These are phyloP conservation scores for Diaporthe velutina DNA, from an alignment of 2,329 filamentous ascomycete species.

Conservation along the genomic window DNA sequence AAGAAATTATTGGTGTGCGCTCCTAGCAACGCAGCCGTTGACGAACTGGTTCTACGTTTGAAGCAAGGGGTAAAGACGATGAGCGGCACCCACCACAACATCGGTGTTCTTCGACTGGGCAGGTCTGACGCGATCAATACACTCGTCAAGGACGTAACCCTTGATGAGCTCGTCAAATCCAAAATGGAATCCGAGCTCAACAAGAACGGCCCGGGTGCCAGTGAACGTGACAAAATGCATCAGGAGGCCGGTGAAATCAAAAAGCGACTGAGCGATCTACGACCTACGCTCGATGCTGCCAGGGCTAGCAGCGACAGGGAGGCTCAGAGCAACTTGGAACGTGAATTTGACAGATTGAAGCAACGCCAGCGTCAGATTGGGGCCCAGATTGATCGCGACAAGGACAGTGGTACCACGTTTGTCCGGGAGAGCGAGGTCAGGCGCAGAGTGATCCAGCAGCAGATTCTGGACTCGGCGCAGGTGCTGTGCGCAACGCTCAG, in stretches of 20 bases:
- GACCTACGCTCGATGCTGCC: conserved; percentile 78
- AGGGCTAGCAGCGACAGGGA: conserved; percentile 66
- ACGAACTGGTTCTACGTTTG: conserved; percentile 93
- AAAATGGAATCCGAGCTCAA: conserved; percentile 74
- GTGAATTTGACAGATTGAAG: conserved; percentile 83
- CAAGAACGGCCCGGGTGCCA: conserved; percentile 65
- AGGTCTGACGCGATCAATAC: conserved; percentile 93
- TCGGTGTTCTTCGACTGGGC: conserved; percentile 91
- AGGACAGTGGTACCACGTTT: conserved; percentile 85
- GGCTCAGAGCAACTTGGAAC: conserved; percentile 70
- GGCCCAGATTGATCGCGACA: conserved; percentile 86
- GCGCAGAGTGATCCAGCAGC: conserved; percentile 86
- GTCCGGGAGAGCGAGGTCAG: conserved; percentile 89
- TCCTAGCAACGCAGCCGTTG: conserved; percentile 98
- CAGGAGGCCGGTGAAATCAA: conserved; percentile 80
- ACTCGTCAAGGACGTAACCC: conserved; percentile 88
- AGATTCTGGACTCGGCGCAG: conserved; percentile 90
- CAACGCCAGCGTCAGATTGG: conserved; percentile 81
- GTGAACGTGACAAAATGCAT: conserved; percentile 70
- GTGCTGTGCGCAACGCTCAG: conserved; percentile 96
- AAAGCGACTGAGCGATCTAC: conserved; percentile 77
- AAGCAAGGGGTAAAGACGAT: conserved; percentile 87
- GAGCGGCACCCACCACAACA: conserved; percentile 77
- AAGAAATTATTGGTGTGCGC: conserved; percentile 97
- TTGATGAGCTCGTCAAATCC: conserved; percentile 89